These are phyloP conservation scores for Monosporozyma servazzii DNA, from an alignment of 805 yeast genomes.

Conservation along the genomic window DNA sequence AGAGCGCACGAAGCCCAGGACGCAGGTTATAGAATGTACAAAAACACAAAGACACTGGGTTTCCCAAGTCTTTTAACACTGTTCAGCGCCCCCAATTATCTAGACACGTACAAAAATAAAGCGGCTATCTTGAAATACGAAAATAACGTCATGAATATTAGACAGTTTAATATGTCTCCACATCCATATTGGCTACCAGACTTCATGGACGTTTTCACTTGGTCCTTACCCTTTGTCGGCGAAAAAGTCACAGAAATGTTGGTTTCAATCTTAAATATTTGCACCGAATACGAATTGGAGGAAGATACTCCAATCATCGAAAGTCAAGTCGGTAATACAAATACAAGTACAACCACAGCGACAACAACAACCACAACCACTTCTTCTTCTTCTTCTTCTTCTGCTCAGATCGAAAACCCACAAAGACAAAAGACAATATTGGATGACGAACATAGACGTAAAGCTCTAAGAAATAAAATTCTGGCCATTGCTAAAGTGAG, in stretches of 20 bases:
- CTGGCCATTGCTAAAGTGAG: slow-evolving; percentile 94
- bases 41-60: slow-evolving; percentile 70
- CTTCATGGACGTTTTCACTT: slow-evolving; percentile 93
- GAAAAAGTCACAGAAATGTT: slow-evolving; percentile 92
- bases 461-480: slow-evolving; percentile 74
- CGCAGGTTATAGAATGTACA: slow-evolving; percentile 92
- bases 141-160: slow-evolving; percentile 84
- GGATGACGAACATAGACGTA: slow-evolving; percentile 30
- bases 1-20: slow-evolving; percentile 98
- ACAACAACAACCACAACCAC: neutral
- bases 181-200: slow-evolving; percentile 97
- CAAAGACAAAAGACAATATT: slow-evolving; percentile 9
- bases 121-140: slow-evolving; percentile 93
- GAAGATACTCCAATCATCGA: slow-evolving; percentile 53
- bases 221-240: slow-evolving; percentile 97
- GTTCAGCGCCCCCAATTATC: slow-evolving; percentile 91
- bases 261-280: slow-evolving; percentile 79
- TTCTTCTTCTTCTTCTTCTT: neutral
- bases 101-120: slow-evolving; percentile 86
- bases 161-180: slow-evolving; percentile 86
- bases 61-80: slow-evolving; percentile 86
- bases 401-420: neutral
- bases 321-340: slow-evolving; percentile 12
- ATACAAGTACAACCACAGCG: slow-evolving; percentile 2
- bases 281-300: slow-evolving; percentile 90